phyloP scores from a whole-genome alignment of 148 eudicot species.

The Heliamphora exappendiculata region DNA sequence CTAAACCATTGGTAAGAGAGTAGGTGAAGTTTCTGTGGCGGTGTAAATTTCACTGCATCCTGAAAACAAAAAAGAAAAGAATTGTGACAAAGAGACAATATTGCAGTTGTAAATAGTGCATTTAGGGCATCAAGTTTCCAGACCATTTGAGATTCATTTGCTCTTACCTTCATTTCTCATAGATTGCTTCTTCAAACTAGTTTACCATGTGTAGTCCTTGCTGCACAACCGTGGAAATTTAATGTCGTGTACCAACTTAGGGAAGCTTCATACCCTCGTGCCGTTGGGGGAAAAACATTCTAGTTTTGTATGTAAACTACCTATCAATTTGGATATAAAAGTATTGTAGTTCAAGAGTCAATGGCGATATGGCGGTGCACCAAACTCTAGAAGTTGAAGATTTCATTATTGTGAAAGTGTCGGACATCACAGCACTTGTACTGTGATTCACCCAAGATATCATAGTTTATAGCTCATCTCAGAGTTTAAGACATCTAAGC shows the following conservation, averaged over 20 bases:
- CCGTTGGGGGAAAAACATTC: neutral
- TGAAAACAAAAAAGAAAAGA: no score
- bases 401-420: no score
- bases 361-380: no score
- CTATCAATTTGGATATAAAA: no score
- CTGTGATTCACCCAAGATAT: no score
- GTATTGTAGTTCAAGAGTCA: no score
- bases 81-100: neutral
- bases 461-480: no score
- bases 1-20: neutral
- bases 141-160: neutral
- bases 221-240: neutral
- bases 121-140: neutral
- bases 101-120: neutral
- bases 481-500: no score
- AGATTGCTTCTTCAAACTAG: neutral
- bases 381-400: no score
- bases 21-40: neutral
- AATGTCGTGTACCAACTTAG: neutral
- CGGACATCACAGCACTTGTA: no score
- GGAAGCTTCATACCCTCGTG: neutral
- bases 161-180: neutral
- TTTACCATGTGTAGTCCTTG: neutral
- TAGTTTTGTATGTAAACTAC: neutral
- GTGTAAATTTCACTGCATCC: neutral